Evolutionary conservation across 2,329 filamentous ascomycete genomes (phyloP).

Genomic region (Thielaviopsis ethacetica): DNA sequence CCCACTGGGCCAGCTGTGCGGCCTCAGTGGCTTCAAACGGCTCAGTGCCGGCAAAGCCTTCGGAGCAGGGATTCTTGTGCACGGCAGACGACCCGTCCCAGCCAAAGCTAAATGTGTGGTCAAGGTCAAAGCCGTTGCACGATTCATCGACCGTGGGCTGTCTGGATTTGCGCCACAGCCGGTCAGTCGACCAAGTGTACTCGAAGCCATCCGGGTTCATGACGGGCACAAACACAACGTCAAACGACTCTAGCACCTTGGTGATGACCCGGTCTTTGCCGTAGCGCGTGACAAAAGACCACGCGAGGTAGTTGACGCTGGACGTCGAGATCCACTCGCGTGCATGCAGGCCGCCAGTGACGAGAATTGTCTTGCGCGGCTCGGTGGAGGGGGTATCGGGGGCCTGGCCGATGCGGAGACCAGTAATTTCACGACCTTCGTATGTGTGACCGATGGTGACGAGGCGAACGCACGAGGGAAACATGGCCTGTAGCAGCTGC

Average conservation of each 20-base stretch:
- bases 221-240: constrained; percentile 76
- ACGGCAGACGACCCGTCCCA: constrained; percentile 53
- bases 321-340: constrained; percentile 93
- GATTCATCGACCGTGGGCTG: constrained; percentile 69
- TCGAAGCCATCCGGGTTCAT: constrained; percentile 89
- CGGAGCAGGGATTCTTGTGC: constrained; percentile 69
- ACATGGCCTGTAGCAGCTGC: constrained; percentile 76
- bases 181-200: constrained; percentile 82
- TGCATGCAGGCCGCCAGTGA: constrained; percentile 79
- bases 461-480: constrained; percentile 59
- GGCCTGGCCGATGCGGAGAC: constrained; percentile 54
- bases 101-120: constrained; percentile 69
- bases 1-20: constrained; percentile 62
- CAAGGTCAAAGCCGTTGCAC: constrained; percentile 78
- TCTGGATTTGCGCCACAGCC: constrained; percentile 87
- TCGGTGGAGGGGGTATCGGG: constrained; percentile 25
- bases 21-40: constrained; percentile 78
- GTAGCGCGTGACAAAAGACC: constrained; percentile 71
- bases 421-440: constrained; percentile 75
- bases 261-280: constrained; percentile 57
- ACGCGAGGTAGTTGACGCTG: constrained; percentile 80
- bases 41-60: constrained; percentile 69
- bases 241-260: constrained; percentile 65
- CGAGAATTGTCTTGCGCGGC: constrained; percentile 58
- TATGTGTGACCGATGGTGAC: constrained; percentile 70